phyloP scores from a whole-genome alignment of 2,329 filamentous ascomycete species.

The Bretziella fagacearum region DNA sequence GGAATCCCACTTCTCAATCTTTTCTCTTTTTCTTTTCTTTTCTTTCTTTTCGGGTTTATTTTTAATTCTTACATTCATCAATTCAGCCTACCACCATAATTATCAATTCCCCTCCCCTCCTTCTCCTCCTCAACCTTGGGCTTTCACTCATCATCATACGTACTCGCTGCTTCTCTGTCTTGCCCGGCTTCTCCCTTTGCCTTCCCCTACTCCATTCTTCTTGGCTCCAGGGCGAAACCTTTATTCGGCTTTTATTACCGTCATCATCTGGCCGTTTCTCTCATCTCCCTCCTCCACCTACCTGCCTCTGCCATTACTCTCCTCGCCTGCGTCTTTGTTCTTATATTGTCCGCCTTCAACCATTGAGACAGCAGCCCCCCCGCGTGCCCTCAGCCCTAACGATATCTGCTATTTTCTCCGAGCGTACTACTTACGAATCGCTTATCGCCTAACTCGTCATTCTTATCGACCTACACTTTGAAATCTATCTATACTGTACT shows the following conservation, averaged over 20 bases:
- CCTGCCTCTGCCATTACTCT: not conserved
- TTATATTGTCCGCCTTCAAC: not conserved
- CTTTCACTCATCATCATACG: slow-evolving; percentile 4
- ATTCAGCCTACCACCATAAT: not conserved
- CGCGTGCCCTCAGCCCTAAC: not conserved
- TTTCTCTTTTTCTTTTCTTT: not conserved
- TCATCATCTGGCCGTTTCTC: not conserved
- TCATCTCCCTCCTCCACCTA: not conserved
- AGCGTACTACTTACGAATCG: not conserved
- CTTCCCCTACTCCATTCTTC: not conserved
- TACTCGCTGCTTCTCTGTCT: not conserved
- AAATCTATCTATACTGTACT: not conserved
- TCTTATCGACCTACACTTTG: not conserved
- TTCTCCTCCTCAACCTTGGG: not conserved
- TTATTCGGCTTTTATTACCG: not conserved
- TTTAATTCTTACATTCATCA: not conserved
- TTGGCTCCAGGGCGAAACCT: not conserved
- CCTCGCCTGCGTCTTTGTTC: not conserved
- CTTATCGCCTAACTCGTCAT: not conserved
- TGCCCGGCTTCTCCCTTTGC: not conserved
- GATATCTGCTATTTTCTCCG: not conserved
- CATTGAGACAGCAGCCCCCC: not conserved
- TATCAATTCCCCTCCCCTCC: not conserved
- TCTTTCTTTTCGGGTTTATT: slow-evolving; percentile 2
- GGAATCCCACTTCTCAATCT: not conserved